Evolutionary conservation across 2,329 filamentous ascomycete genomes (phyloP), one percentile per base, ranked within the genome.

Genomic region (Cercospora sesami): DNA sequence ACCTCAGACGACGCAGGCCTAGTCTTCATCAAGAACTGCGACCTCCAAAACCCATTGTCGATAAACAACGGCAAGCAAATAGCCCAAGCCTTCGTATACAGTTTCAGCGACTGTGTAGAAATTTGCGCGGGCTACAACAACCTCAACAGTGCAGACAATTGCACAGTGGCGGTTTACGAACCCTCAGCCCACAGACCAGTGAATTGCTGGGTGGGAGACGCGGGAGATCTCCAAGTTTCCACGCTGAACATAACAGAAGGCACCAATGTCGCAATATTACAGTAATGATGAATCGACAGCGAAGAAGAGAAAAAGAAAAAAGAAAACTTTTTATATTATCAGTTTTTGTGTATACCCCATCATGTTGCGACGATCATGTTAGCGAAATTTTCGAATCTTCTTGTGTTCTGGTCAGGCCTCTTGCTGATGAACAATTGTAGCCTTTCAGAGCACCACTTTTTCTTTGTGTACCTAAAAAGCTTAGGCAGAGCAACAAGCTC

Each of bases 51-150:
- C 26, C 77, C 78, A 4, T 68, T 78, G 8, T 63, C 71, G 6
- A 30, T 51, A 9, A 61, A 62, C 5, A 65, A 69, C 59, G 62
- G 71, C n/a, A 64, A 69, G 23, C 69, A 66, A 12, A 71, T 78
- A 45, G 67, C 73, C 4, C 69, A 75, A 64, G 77, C 75, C 7
- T 79, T 74, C 68, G 78, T 78, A 18, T 79, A 79, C 71, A 75
- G 71, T 63, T 77, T 79, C 69, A 69, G 69, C 68, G 78, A 79
- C 65, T 79, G 78, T 71, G 73, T 79, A 30, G 77, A 79, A 63
- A 26, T 78, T 42, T 79, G 78, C 69, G 76, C 78, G 12, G 71
- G 73, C 28, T 72, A 74, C 68, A 79, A 79, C 55, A 73, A 66
- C 66, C 71, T 68, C 60, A 65, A 70, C 53, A 64, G 60, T 14